Evolutionary conservation across 345 rosid genomes (phyloP).

Genomic region (Eucalyptus coolabah): DNA sequence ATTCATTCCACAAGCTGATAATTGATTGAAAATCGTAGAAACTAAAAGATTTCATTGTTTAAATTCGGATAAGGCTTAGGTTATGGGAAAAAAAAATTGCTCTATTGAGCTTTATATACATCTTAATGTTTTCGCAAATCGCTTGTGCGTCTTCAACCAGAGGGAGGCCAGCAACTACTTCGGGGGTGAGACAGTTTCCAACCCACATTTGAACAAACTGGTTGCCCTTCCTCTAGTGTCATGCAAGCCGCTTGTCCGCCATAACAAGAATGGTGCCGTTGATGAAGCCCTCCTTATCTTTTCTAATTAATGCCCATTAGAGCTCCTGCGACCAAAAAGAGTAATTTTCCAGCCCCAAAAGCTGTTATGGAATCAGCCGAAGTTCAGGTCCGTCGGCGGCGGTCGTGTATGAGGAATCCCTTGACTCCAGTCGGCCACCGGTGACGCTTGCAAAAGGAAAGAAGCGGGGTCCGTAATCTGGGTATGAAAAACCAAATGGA

Average conservation of each 20-base stretch:
- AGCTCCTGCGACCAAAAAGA: background rate
- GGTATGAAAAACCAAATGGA: background rate
- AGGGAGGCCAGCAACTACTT: background rate
- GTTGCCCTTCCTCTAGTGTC: background rate
- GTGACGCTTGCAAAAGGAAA: background rate
- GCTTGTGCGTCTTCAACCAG: no score
- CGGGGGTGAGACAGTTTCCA: background rate
- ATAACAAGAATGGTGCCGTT: background rate
- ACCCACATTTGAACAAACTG: background rate
- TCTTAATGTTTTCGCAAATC: background rate
- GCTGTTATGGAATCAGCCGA: background rate
- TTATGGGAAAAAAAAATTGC: background rate
- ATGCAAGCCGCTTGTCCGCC: fast-evolving
- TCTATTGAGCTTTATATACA: background rate
- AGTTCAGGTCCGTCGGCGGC: background rate
- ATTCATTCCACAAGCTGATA: background rate
- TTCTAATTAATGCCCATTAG: background rate
- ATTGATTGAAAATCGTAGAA: background rate
- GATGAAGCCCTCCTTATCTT: background rate
- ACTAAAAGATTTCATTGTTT: background rate
- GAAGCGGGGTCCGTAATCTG: background rate
- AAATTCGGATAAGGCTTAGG: background rate
- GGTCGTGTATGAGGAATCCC: background rate
- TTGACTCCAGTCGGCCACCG: background rate
- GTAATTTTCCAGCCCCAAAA: background rate